These are phyloP conservation scores for Echeveria elegans DNA, from an alignment of 164 flowering plant genomes.

Conservation along the genomic window DNA sequence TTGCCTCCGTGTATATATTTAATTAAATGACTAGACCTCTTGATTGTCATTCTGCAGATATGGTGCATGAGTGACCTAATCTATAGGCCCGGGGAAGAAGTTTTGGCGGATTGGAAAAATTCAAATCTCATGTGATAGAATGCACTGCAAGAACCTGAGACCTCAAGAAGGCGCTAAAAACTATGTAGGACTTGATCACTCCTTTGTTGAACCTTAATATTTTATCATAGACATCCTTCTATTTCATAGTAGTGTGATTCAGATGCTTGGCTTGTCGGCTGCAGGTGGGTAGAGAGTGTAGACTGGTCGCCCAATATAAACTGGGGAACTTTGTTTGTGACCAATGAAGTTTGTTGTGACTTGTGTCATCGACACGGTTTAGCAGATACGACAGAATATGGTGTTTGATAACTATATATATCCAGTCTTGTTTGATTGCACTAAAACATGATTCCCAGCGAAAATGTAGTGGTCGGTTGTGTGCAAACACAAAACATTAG, in stretches of 20 bases:
- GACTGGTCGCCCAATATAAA: too few species aligned
- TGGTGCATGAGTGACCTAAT: conserved; percentile 98
- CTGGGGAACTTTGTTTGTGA: too few species aligned
- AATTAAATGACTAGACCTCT: background rate
- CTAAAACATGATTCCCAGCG: too few species aligned
- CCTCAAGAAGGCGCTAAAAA: background rate
- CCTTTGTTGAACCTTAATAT: background rate
- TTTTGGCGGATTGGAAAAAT: conserved; percentile 79
- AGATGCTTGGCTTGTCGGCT: background rate
- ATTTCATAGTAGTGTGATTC: background rate
- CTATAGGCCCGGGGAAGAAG: conserved; percentile 86
- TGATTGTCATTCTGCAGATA: conserved; percentile 32
- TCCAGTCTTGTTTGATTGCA: too few species aligned
- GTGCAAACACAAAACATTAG: too few species aligned
- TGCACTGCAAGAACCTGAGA: conserved; percentile 25
- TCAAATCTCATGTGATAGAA: conserved; percentile 65
- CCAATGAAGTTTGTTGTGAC: too few species aligned
- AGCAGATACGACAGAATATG: too few species aligned
- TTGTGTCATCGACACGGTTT: too few species aligned
- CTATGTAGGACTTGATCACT: background rate
- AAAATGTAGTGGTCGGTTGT: too few species aligned
- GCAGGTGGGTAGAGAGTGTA: background rate
- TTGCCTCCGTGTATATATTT: background rate
- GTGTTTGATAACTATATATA: too few species aligned
- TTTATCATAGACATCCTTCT: background rate